These are phyloP conservation scores for Acmispon strigosus DNA, from an alignment of 306 rosid genomes.

Conservation along the genomic window DNA sequence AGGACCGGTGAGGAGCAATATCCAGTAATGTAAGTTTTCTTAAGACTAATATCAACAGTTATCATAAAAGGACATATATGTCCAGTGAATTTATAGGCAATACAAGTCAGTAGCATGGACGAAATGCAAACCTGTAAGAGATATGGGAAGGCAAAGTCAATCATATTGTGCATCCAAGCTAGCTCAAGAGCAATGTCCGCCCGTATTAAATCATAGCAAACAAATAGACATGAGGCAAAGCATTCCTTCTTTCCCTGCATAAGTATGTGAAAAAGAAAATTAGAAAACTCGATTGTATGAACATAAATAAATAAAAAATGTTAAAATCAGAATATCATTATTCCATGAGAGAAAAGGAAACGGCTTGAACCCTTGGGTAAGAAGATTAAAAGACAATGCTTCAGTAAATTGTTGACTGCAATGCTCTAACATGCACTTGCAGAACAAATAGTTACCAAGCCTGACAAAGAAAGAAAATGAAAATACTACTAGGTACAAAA, in stretches of 20 bases:
- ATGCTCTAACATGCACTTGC: not conserved
- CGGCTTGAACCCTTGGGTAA: not conserved
- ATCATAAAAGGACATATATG: not conserved
- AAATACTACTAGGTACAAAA: not conserved
- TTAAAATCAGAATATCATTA: not conserved
- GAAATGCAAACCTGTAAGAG: conserved; percentile 68
- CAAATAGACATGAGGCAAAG: conserved; percentile 97
- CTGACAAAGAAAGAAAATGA: not conserved
- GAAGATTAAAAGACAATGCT: not conserved
- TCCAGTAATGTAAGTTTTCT: not conserved
- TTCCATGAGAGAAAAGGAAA: not conserved
- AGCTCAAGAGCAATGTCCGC: conserved; percentile 81
- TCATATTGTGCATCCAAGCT: conserved; percentile 96
- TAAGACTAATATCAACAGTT: conserved; percentile 11
- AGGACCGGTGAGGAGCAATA: not conserved
- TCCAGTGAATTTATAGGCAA: conserved; percentile 8
- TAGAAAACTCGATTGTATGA: conserved; percentile 1
- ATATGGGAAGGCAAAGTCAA: conserved; percentile 97
- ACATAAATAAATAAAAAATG: not conserved
- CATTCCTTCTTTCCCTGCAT: conserved; percentile 99
- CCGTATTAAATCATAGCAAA: conserved; percentile 88
- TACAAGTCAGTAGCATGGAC: not conserved
- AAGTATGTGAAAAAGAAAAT: conserved; percentile 17
- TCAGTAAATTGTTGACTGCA: not conserved
- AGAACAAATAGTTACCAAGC: not conserved